Evolutionary conservation across 495 filamentous ascomycete species (phyloP), one percentile per base, ranked within the genome.

Genomic region (Sporormia fimetaria): DNA sequence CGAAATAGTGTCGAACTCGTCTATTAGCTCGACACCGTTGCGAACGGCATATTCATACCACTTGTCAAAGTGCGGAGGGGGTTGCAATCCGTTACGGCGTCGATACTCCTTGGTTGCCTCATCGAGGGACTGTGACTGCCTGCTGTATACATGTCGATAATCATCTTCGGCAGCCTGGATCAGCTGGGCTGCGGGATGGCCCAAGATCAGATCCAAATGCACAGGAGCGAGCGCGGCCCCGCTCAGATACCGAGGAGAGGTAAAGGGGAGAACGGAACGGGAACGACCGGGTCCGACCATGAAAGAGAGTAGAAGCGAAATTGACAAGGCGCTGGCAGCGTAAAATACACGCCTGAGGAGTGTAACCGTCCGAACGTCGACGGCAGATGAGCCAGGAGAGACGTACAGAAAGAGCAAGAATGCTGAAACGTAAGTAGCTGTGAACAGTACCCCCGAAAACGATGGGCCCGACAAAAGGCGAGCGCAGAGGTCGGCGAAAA

Each of bases 1-100:
- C 42, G 80, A 67, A 6, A 90, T 84, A 39, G 78, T 75, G 46
- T 82, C 76, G 46, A 80, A 88, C 44, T 81, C 72, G 46, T 93
- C 83, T 44, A 87, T 71, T 8, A 86, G 63, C 8, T 75, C 60
- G 2, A 82, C 81, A 4, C 68, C 69, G 28, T 70, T 72, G 8
- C 62, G 62, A 16, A 58, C 71, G 6, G 83, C 80, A 57, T 78
- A 87, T 25, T 78, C 63, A 51, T 75, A 87, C 84, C 83, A 88
- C 42, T 70, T 58, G 49, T 83, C 75, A 46, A 83, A 84, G 30
- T 73, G 63, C 0, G 68, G 65, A 44, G 80, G 80, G 10, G 80
- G 80, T 3, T 65, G 56, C 18, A 75, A 61, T 1, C 66, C 62
- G 30, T 71, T 60, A 36, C 78, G 65, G 21, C 75, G 68, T 31